Base-by-base conservation (phyloP, 1,284 basidiomycete species). In the Pyrrhoderma noxium region DNA sequence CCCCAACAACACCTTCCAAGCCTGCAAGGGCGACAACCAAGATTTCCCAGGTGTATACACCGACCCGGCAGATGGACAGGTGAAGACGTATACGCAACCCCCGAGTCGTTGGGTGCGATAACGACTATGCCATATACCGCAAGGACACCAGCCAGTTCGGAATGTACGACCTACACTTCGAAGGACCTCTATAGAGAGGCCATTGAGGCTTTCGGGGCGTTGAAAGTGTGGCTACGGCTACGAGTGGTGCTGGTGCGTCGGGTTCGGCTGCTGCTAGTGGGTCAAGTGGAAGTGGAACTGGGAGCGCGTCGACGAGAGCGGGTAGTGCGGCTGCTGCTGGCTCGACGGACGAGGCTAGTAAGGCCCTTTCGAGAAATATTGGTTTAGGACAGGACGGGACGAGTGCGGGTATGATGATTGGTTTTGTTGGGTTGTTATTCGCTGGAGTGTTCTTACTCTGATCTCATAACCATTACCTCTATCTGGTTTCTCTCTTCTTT, bases 21-120 rank as follows among this genome's bases (percentile, higher is more conserved):
- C 72, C 16, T 87, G 85, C 64, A 59, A 72, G 3, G 80, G 81
- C 36, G 83, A 87, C 18, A 72, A 79, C 60, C 79, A 81, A 66
- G 74, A 77, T 55, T 72, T 70, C 60, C 76, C 77, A 18, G 80
- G 80, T 38, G 60, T 74, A 48, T 83, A 80, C 67, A 73, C 72
- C 27, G 62, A 65, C 7, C n/a, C n/a, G n/a, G n/a, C n/a, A n/a
- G 62, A 67, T 54, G 75, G 78, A 52, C 61, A 61, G 34, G 68
- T 69, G 19, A 52, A 64, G 56, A 76, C 76, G 21, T 85, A 78
- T 67, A 67, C 69, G 22, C 82, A 86, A 65, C 79, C 81, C 21
- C 79, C 39, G 77, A 83, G 59, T 73, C 74, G 9, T 68, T 80
- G 34, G 77, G 80, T 9, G 63, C 75, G 3, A 79, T 80, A 61